These are phyloP conservation scores for Coleophoma eucalyptorum DNA, from an alignment of 2,329 filamentous ascomycete genomes.

Conservation along the genomic window DNA sequence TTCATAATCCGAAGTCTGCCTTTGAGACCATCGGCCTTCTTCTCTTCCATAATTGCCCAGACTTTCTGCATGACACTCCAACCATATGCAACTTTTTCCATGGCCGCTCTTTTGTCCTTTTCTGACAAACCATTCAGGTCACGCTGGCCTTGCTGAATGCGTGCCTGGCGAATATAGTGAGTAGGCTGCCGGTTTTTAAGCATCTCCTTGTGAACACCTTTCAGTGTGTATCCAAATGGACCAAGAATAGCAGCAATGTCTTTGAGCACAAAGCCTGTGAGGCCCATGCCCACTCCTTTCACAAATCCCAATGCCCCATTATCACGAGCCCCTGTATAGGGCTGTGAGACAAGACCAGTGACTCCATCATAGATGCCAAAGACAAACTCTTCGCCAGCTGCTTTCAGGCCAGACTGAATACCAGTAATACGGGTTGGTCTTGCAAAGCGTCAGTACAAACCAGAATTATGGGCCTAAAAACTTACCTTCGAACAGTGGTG, in stretches of 20 bases:
- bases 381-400: slow-evolving; percentile 56
- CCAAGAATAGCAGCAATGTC: slow-evolving; percentile 58
- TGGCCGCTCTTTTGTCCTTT: slow-evolving; percentile 24
- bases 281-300: slow-evolving; percentile 53
- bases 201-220: slow-evolving; percentile 59
- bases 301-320: slow-evolving; percentile 49
- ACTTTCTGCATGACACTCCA: slow-evolving; percentile 40
- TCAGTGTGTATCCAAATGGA: slow-evolving; percentile 58
- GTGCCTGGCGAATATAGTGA: slow-evolving; percentile 49
- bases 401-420: slow-evolving; percentile 57
- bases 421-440: slow-evolving; percentile 61
- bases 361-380: slow-evolving; percentile 64
- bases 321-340: slow-evolving; percentile 52
- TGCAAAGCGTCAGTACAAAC: not conserved
- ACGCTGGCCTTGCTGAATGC: slow-evolving; percentile 54
- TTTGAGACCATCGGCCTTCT: slow-evolving; percentile 18
- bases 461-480: no score
- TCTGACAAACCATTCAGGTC: slow-evolving; percentile 33
- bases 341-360: slow-evolving; percentile 58
- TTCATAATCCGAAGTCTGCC: slow-evolving; percentile 29
- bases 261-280: slow-evolving; percentile 62
- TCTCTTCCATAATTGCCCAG: slow-evolving; percentile 33
- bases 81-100: slow-evolving; percentile 32
- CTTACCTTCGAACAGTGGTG: slow-evolving; percentile 52
- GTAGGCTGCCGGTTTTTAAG: slow-evolving; percentile 49